phyloP scores from a whole-genome alignment of 2,329 filamentous ascomycete genomes.

The Atkinsonella hypoxylon region DNA sequence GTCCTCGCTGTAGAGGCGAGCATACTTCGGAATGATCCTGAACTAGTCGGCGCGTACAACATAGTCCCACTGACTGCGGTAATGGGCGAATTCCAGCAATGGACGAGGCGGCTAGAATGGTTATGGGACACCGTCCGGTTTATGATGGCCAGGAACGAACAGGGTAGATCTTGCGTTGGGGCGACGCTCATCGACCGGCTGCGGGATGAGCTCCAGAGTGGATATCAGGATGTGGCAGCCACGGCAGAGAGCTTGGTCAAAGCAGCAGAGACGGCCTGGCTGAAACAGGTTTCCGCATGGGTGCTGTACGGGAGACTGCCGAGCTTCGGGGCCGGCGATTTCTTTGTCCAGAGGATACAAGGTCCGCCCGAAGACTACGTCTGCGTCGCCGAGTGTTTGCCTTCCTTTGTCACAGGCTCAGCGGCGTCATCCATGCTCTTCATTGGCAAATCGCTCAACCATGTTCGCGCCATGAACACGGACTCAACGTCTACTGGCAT shows the following conservation, averaged over 20 bases:
- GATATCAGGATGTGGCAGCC: slow-evolving; percentile 75
- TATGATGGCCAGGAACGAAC: slow-evolving; percentile 39
- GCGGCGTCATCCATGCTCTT: slow-evolving; percentile 80
- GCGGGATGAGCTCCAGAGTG: slow-evolving; percentile 67
- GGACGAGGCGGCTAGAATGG: slow-evolving; percentile 79
- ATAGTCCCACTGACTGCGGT: slow-evolving; percentile 85
- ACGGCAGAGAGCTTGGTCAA: slow-evolving; percentile 61
- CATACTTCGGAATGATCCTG: slow-evolving; percentile 65
- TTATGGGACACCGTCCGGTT: slow-evolving; percentile 62
- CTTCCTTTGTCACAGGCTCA: slow-evolving; percentile 63
- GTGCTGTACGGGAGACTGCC: slow-evolving; percentile 79
- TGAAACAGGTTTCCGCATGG: slow-evolving; percentile 85
- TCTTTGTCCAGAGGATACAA: slow-evolving; percentile 57
- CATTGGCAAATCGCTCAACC: slow-evolving; percentile 78
- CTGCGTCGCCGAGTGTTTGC: slow-evolving; percentile 50
- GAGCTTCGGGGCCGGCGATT: slow-evolving; percentile 66
- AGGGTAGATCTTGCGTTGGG: slow-evolving; percentile 42
- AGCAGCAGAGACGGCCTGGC: slow-evolving; percentile 79
- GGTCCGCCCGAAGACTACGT: slow-evolving; percentile 42
- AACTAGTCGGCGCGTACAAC: slow-evolving; percentile 78
- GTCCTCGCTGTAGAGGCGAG: slow-evolving; percentile 73
- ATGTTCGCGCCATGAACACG: slow-evolving; percentile 52
- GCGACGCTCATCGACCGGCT: slow-evolving; percentile 67
- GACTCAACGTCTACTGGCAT: slow-evolving; percentile 36
- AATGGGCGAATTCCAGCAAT: slow-evolving; percentile 74